Conservation (phyloP, 2,329 filamentous ascomycete species). For the Ramichloridium luteum region DNA sequence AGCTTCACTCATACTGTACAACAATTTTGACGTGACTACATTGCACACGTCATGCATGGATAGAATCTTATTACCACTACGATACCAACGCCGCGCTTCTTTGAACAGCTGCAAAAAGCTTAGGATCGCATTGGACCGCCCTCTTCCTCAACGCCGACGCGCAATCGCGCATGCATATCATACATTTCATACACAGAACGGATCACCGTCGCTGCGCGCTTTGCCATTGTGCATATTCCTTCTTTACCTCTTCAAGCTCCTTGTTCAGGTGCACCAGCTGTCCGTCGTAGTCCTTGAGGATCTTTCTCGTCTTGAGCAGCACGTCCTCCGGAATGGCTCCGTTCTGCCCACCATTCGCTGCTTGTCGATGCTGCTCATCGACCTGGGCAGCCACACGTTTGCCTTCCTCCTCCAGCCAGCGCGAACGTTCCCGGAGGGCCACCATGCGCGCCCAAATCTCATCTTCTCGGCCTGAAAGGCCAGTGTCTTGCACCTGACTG, state of each 20-base stretch:
- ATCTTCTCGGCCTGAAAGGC: constrained; percentile 62
- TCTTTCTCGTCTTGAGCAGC: constrained; percentile 63
- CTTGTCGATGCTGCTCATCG: constrained; percentile 29
- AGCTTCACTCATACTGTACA: too few relatives aligned
- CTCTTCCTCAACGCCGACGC: too few relatives aligned
- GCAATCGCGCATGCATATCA: too few relatives aligned
- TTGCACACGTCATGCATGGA: too few relatives aligned
- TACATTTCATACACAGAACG: too few relatives aligned
- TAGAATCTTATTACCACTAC: too few relatives aligned
- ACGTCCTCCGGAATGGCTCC: constrained; percentile 53
- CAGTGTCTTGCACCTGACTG: constrained; percentile 59
- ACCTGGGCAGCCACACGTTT: constrained; percentile 48
- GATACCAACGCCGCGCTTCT: too few relatives aligned
- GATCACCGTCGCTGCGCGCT: constrained; percentile 14
- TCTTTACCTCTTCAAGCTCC: constrained; percentile 46
- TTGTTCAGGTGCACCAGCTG: constrained; percentile 64
- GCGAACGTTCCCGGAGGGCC: constrained; percentile 58
- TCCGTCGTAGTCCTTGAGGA: constrained; percentile 69
- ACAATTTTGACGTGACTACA: too few relatives aligned
- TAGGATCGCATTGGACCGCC: too few relatives aligned
- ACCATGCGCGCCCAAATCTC: constrained; percentile 78
- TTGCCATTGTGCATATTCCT: constrained; percentile 48
- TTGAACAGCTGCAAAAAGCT: too few relatives aligned
- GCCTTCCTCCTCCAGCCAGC: constrained; percentile 60
- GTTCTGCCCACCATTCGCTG: constrained; percentile 34